Conservation (phyloP, 176 grass and related monocot species). For the Triticum monococcum region DNA sequence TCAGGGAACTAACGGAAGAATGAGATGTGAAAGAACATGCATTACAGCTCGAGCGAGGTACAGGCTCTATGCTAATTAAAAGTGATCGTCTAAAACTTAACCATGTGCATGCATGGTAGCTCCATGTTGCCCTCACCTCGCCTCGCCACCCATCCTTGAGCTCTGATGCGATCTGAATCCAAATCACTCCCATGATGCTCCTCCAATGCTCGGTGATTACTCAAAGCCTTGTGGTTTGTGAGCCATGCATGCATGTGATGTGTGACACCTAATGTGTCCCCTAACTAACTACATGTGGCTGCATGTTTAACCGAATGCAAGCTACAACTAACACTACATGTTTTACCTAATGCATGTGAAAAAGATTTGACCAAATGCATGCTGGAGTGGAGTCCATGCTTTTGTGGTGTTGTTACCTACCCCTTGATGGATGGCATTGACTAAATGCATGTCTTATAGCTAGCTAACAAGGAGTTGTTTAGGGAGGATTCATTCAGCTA, state of each 20-base stretch:
- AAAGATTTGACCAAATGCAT: background rate
- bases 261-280: conserved; percentile 72
- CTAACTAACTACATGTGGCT: conserved; percentile 48
- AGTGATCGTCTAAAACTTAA: conserved; percentile 27
- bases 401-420: background rate
- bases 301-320: conserved; percentile 33
- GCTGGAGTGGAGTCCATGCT: conserved; percentile 13
- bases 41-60: conserved; percentile 67
- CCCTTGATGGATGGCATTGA: conserved; percentile 20
- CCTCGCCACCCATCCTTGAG: background rate
- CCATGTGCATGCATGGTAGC: conserved; percentile 34
- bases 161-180: conserved; percentile 81
- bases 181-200: conserved; percentile 59
- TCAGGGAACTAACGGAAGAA: conserved; percentile 68
- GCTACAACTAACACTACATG: background rate
- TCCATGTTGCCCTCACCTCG: conserved; percentile 47
- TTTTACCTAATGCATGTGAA: background rate
- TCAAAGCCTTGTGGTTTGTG: conserved; percentile 42
- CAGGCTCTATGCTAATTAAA: conserved; percentile 48
- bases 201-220: conserved; percentile 17
- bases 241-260: conserved; percentile 45
- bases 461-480: conserved; percentile 7
- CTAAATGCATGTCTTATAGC: conserved; percentile 3
- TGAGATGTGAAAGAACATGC: conserved; percentile 87
- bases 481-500: background rate